A percentile compares a stretch with the other conserved stretches of the same genome.
Evolutionary conservation across 2,329 filamentous ascomycete genomes (phyloP).

Genomic region (Zymoseptoria ardabiliae): DNA sequence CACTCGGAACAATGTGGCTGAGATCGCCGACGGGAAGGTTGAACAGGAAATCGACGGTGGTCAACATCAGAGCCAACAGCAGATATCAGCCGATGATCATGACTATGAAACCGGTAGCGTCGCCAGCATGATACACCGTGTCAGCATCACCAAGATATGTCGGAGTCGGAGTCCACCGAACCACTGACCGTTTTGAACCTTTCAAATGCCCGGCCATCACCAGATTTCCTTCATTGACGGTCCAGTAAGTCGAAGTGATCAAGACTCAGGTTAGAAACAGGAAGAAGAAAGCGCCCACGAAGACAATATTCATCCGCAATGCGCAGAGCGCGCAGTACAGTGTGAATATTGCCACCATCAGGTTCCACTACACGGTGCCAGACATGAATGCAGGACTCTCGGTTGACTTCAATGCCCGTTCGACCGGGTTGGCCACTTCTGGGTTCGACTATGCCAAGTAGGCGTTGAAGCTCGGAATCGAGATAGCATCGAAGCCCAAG

Average conservation of each 20-base stretch:
- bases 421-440: slow-evolving; percentile 2
- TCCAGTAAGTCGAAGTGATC: slow-evolving; percentile 11
- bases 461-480: slow-evolving; percentile 13
- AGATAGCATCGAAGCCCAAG: slow-evolving; percentile 11
- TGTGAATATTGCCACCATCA: slow-evolving; percentile 18
- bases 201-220: slow-evolving; percentile 1
- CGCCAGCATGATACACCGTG: slow-evolving; percentile 8
- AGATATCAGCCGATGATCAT: slow-evolving; percentile 18
- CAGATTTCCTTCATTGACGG: slow-evolving; percentile 6
- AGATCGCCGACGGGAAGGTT: slow-evolving; percentile 17
- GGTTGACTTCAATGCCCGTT: neutral
- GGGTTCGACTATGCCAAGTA: slow-evolving; percentile 11
- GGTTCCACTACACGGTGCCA: slow-evolving; percentile 12
- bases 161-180: neutral
- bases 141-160: neutral
- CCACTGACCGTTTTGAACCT: slow-evolving; percentile 6
- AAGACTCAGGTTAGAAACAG: slow-evolving; percentile 14
- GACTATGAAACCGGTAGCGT: slow-evolving; percentile 12
- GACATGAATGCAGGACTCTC: neutral
- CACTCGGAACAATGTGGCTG: slow-evolving; percentile 10
- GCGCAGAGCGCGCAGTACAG: slow-evolving; percentile 16
- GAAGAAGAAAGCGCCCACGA: slow-evolving; percentile 16
- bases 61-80: slow-evolving; percentile 14
- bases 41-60: slow-evolving; percentile 14
- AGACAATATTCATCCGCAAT: slow-evolving; percentile 12